Conservation (phyloP, 2,329 filamentous ascomycete species). For the Coniella vitis region DNA sequence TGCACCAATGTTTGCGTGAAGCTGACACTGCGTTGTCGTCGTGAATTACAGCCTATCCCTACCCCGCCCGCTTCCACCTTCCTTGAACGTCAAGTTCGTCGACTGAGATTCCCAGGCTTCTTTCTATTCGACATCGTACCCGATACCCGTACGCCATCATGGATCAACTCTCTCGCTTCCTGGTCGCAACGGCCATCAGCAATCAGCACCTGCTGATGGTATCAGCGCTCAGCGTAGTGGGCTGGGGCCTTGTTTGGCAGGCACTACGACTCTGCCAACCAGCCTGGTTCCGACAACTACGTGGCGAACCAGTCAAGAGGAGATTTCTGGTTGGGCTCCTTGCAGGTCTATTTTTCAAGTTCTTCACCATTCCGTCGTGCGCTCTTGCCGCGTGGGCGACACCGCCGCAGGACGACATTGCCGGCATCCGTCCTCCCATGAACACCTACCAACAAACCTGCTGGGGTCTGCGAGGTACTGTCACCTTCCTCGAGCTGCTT, state of each 20-base stretch:
- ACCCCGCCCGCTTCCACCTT: too few species aligned
- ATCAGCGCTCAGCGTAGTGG: neutral
- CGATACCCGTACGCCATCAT: too few species aligned
- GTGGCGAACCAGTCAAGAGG: constrained; percentile 14
- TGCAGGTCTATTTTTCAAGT: constrained; percentile 18
- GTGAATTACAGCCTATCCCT: too few species aligned
- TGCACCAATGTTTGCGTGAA: too few species aligned
- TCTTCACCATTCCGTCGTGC: constrained; percentile 16
- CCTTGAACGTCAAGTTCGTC: too few species aligned
- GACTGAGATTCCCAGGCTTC: too few species aligned
- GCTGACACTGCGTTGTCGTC: too few species aligned
- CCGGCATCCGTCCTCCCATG: constrained; percentile 16
- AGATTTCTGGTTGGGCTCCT: constrained; percentile 17
- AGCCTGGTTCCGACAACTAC: neutral
- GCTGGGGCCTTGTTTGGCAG: neutral
- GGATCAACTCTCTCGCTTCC: neutral
- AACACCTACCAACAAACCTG: constrained; percentile 19
- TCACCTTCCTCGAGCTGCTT: constrained; percentile 19
- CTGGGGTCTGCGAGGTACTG: constrained; percentile 19
- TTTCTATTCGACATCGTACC: too few species aligned
- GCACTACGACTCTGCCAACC: neutral
- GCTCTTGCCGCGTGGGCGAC: constrained; percentile 17
- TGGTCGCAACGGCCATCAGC: neutral
- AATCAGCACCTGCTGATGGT: neutral
- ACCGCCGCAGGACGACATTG: constrained; percentile 18